Conservation (phyloP, 352 stramenopile genomes). For the Globisporangium parvum region DNA sequence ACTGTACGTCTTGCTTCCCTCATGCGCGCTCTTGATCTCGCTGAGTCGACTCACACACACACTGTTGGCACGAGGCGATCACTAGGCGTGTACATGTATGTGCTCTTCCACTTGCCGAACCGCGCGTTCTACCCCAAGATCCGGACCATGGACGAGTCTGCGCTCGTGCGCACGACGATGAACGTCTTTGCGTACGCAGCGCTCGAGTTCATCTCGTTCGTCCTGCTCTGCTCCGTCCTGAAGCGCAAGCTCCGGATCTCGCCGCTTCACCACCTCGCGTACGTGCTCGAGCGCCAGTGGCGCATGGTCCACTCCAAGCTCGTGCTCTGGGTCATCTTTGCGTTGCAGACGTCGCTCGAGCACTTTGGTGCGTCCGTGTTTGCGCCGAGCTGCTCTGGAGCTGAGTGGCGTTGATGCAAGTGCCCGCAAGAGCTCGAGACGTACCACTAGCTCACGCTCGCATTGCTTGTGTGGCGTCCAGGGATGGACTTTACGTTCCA, state of each 20-base stretch:
- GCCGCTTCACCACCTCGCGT: conserved; percentile 11
- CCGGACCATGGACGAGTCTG: background rate
- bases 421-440: too few species aligned
- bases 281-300: conserved; percentile 23
- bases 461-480: background rate
- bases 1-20: too few species aligned
- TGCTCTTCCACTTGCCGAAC: conserved; percentile 9
- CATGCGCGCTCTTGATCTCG: too few species aligned
- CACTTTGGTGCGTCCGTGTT: conserved; percentile 12
- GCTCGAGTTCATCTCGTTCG: conserved; percentile 19
- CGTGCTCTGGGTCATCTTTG: conserved; percentile 19
- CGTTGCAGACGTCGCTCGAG: background rate
- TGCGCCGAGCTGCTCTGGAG: too few species aligned
- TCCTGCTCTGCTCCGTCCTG: conserved; percentile 8
- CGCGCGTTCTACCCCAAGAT: conserved; percentile 1
- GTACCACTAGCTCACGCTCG: too few species aligned
- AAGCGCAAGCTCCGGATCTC: conserved; percentile 12
- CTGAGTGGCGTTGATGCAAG: too few species aligned
- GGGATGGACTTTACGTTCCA: conserved; percentile 1
- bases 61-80: too few species aligned
- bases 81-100: too few species aligned
- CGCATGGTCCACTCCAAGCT: conserved; percentile 19
- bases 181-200: conserved; percentile 18
- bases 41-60: too few species aligned
- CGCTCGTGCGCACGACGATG: background rate